Evolutionary conservation across 2,329 filamentous ascomycete genomes (phyloP), one percentile per base, ranked within the genome.

Genomic region (Ustilaginoidea virens): DNA sequence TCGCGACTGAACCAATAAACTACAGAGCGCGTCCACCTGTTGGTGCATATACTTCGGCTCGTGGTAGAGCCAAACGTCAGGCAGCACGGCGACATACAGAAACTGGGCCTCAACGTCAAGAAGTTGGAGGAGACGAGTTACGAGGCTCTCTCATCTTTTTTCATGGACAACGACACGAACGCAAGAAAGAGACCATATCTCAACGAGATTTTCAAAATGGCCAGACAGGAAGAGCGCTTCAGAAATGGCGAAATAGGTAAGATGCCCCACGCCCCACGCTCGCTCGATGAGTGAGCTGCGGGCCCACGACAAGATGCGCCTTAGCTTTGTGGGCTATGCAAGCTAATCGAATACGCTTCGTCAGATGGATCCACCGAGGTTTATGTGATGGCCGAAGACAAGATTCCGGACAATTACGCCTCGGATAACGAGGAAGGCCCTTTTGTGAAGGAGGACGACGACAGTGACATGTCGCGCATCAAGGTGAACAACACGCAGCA

Each of bases 201-300:
- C 7, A 64, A 60, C 30, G 70, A 76, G 40, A 65, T 76, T 7
- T 76, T 77, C 52, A 66, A 63, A 35, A 60, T 77, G 17, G 71
- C 71, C 1, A 59, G 51, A 31, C 48, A 55, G 17, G 66, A 77
- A 36, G 69, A 74, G 42, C 54, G 63, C 4, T 74, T 51, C 40
- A 63, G 54, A 37, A 60, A 63, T 24, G 62, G 60, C 16, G 66
- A 72, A 39, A 66, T 74, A 28, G 69, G 71, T 74, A 47, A 37
- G 59, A 16, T 5, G 5, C 7, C 4, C 13, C 14, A 16, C 24
- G 14, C 5, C 8, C 8, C 14, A n/a, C 17, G 3, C 14, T 5
- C 9, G n/a, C 14, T 25, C 8, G 24, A 8, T 4, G n/a, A n/a
- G n/a, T n/a, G n/a, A n/a, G n/a, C n/a, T n/a, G n/a, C n/a, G n/a